Base-by-base conservation (phyloP, 306 rosid genomes). In the Albizia julibrissin region DNA sequence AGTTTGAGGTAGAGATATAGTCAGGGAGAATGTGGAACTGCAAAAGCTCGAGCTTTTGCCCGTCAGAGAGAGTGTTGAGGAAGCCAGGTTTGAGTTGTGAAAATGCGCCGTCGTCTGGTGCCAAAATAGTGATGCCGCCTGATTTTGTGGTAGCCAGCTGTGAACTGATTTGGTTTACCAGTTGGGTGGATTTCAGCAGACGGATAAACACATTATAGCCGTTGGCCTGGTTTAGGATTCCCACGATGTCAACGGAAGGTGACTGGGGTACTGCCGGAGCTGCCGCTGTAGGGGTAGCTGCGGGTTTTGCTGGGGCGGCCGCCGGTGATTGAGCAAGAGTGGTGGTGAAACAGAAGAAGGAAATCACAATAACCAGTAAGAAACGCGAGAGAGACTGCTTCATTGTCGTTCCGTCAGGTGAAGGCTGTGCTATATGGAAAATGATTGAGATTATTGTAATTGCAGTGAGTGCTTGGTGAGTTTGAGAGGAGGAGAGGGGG, bases 21-120 rank as follows among this genome's bases (percentile, higher is more conserved):
- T 82, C 87, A 0, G 91, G 88, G n/a, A 92, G 77, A 22, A 92
- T 76, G 66, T 92, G 94, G 87, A 88, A 92, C 52, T 90, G 97
- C n/a, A 92, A 71, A 3, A 91, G 90, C 44, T 90, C 85, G 0
- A 84, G 93, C 18, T 92, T 92, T 33, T 89, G 85, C 12, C 75
- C 80, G 24, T 90, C 88, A 1, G 87, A 80, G 0, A 90, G 86
- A 1, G 85, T 40, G 82, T 92, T 92, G 43, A 90, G 93, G 85
- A 90, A 90, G 1, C 97, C 94, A 3, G 94, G 79, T 76, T 87
- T 87, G 76, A 92, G 97, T 54, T 69, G 83, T 0, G 97, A 75
- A 81, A 92, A 92, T 15, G 97, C 90, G 8, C 81, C 75, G 73
- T 92, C 94, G 0, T 87, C 89, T 0, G 90, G 89, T 0, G 93